Evolutionary conservation across 2,329 filamentous ascomycete species (phyloP).

Genomic region (Ceratocystis eucalypticola): DNA sequence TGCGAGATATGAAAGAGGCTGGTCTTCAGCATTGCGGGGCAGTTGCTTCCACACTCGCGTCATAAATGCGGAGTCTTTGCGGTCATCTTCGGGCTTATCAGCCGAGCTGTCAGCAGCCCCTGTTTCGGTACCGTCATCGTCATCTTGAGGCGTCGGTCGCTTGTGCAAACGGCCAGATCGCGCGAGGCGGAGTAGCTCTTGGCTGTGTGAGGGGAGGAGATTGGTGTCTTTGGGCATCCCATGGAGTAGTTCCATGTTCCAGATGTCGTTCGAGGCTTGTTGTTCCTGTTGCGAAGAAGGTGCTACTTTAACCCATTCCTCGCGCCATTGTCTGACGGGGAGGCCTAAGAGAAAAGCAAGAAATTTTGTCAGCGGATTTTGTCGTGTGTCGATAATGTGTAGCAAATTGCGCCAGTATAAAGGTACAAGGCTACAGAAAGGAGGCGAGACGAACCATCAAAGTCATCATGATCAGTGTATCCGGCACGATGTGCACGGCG

Average conservation of each 20-base stretch:
- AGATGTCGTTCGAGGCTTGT: constrained; percentile 49
- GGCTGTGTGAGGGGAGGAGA: constrained; percentile 63
- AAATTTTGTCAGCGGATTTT: neutral
- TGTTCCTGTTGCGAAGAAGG: constrained; percentile 53
- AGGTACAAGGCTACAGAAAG: neutral
- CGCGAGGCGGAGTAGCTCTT: constrained; percentile 69
- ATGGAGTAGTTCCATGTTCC: constrained; percentile 60
- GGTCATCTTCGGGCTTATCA: constrained; percentile 52
- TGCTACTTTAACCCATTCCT: constrained; percentile 53
- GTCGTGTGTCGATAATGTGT: neutral
- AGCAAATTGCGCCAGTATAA: neutral
- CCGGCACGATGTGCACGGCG: constrained; percentile 43
- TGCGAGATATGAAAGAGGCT: constrained; percentile 41
- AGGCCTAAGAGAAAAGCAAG: constrained; percentile 39
- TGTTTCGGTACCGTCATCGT: constrained; percentile 45
- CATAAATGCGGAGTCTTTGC: constrained; percentile 38
- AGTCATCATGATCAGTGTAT: constrained; percentile 48
- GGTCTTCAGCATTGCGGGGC: constrained; percentile 42
- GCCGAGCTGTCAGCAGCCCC: constrained; percentile 37
- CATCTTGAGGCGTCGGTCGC: constrained; percentile 47
- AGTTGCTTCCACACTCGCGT: constrained; percentile 50
- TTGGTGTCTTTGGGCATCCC: constrained; percentile 78
- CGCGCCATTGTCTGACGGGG: constrained; percentile 81
- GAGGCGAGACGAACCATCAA: constrained; percentile 35
- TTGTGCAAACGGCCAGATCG: constrained; percentile 67